A percentile compares a stretch with the other conserved stretches of the same genome.
These are phyloP conservation scores for Pugionium dolabratum DNA, from an alignment of 345 rosid genomes.

Conservation along the genomic window DNA sequence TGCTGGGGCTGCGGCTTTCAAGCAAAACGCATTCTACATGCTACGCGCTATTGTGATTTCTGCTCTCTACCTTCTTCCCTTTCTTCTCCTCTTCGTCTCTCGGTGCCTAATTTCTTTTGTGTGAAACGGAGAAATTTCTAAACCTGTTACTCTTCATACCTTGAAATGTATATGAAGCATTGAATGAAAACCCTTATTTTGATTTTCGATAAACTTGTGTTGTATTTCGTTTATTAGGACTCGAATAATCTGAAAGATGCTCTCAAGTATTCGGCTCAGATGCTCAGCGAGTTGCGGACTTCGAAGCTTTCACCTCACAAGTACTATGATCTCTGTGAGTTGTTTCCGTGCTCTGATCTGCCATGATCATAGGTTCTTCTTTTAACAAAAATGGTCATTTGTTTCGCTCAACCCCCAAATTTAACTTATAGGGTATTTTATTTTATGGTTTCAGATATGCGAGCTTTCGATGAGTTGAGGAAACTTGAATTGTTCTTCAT, in stretches of 20 bases:
- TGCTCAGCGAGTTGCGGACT: conserved; percentile 96
- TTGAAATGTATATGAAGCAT: neutral
- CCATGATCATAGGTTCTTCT: conserved; percentile 7
- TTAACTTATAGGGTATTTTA: neutral
- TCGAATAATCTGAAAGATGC: conserved; percentile 96
- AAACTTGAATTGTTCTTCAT: conserved; percentile 88
- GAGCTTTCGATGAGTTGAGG: conserved; percentile 97
- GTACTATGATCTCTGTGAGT: conserved; percentile 90
- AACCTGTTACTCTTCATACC: neutral
- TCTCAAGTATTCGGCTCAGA: conserved; percentile 97
- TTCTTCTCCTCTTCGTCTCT: neutral
- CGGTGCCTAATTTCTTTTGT: conserved; percentile 5
- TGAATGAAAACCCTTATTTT: conserved; percentile 40
- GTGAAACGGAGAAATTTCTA: conserved; percentile 6
- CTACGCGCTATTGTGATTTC: conserved; percentile 90
- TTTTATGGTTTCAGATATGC: conserved; percentile 61
- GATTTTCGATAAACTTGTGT: no score
- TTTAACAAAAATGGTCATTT: neutral
- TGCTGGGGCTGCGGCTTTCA: conserved; percentile 89
- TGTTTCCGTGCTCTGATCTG: neutral
- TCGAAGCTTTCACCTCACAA: conserved; percentile 97
- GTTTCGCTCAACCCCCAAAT: conserved; percentile 6
- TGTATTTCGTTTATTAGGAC: conserved; percentile 50
- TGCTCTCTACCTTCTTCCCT: conserved; percentile 3
- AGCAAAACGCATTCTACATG: conserved; percentile 97